A percentile compares a stretch with the other conserved stretches of the same genome.
These are phyloP conservation scores for Fimicolochytrium jonesii DNA, from an alignment of 192 early-diverging fungal genomes.

Conservation along the genomic window DNA sequence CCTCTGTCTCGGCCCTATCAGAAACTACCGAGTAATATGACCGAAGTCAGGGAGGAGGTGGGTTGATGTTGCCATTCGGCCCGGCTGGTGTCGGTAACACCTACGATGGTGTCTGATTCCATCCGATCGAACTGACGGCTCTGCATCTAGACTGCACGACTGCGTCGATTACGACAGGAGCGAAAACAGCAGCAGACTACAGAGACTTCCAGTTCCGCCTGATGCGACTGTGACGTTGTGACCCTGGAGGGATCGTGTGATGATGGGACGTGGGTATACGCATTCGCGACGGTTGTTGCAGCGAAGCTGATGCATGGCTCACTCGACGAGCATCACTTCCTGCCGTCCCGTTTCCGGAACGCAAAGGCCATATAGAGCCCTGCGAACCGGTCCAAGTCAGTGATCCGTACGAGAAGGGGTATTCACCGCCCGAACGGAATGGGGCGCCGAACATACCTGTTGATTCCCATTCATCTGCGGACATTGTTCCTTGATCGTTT, in stretches of 20 bases:
- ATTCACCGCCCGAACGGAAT: slow-evolving; percentile 47
- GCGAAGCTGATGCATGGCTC: too few relatives aligned
- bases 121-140: not conserved
- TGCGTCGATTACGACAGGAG: slow-evolving; percentile 2
- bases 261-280: too few relatives aligned
- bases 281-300: too few relatives aligned
- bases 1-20: too few relatives aligned
- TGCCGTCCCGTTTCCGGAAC: slow-evolving; percentile 48
- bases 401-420: not conserved
- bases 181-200: not conserved
- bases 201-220: too few relatives aligned
- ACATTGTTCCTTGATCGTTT: slow-evolving; percentile 60
- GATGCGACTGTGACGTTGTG: too few relatives aligned
- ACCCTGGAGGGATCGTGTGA: too few relatives aligned
- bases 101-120: too few relatives aligned
- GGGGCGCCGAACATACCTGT: slow-evolving; percentile 70
- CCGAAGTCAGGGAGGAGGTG: slow-evolving; percentile 16
- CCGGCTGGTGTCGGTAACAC: not conserved
- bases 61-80: not conserved
- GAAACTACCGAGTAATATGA: slow-evolving; percentile 18
- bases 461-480: slow-evolving; percentile 89
- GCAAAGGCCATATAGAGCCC: slow-evolving; percentile 69
- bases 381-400: not conserved
- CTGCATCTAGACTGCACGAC: not conserved
- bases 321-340: too few relatives aligned